These are phyloP conservation scores for Mucor saturninus DNA, from an alignment of 371 early-diverging fungal genomes.

Conservation along the genomic window DNA sequence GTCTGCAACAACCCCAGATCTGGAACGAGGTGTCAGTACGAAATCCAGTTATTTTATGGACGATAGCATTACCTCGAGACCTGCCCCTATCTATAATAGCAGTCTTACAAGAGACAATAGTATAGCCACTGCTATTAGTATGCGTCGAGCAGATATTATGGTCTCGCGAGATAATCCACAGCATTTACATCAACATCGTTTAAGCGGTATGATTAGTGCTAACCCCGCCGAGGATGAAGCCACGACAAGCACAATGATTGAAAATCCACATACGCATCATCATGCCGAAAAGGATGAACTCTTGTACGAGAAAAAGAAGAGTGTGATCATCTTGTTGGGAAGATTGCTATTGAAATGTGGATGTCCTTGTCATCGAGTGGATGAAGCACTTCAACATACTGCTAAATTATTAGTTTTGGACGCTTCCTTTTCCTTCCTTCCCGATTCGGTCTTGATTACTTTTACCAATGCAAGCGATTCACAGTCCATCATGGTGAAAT, in stretches of 20 bases:
- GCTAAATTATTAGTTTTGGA: constrained; percentile 31
- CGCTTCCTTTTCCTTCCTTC: constrained; percentile 44
- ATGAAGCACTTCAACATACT: constrained; percentile 44
- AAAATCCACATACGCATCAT: not conserved
- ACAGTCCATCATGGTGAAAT: constrained; percentile 49
- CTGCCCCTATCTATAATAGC: not conserved
- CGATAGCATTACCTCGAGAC: not conserved
- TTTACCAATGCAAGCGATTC: constrained; percentile 24
- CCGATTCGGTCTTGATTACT: constrained; percentile 45
- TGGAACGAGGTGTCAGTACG: constrained; percentile 6
- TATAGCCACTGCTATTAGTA: constrained; percentile 34
- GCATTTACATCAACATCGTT: constrained; percentile 24
- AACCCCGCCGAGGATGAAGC: constrained; percentile 2
- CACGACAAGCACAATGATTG: not conserved
- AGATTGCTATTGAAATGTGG: constrained; percentile 45
- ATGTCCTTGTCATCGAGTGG: constrained; percentile 51
- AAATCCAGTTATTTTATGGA: not conserved
- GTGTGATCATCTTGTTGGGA: constrained; percentile 36
- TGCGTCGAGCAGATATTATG: constrained; percentile 32
- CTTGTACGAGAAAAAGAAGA: constrained; percentile 37
- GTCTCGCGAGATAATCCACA: constrained; percentile 34
- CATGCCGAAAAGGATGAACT: constrained; percentile 10
- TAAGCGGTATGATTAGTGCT: constrained; percentile 5
- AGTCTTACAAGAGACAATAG: constrained; percentile 24
- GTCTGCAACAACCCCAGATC: constrained; percentile 1